Conservation (phyloP, 495 filamentous ascomycete species). For the Neurospora tetrasperma region DNA sequence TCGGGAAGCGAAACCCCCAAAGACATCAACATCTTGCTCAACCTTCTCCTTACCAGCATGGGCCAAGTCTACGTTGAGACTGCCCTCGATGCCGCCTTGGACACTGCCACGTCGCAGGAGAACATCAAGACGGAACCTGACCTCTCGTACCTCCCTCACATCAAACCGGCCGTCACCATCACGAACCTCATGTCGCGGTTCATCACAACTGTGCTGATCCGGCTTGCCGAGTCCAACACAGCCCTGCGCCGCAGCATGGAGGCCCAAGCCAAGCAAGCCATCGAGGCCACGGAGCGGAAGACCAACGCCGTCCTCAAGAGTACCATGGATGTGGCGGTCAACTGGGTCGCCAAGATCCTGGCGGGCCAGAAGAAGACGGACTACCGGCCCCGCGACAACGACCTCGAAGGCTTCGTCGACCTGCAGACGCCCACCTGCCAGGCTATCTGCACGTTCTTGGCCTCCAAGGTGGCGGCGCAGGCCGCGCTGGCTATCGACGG, state of each 20-base stretch:
- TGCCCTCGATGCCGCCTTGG: conserved; percentile 75
- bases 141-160: conserved; percentile 65
- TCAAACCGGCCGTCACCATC: conserved; percentile 76
- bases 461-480: conserved; percentile 45
- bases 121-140: conserved; percentile 75
- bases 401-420: conserved; percentile 62
- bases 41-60: conserved; percentile 78
- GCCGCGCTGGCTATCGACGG: conserved; percentile 61
- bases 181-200: conserved; percentile 88
- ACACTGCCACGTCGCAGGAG: conserved; percentile 66
- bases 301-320: conserved; percentile 77
- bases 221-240: conserved; percentile 76
- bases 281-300: conserved; percentile 77
- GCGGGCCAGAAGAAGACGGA: conserved; percentile 80
- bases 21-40: conserved; percentile 79
- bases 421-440: conserved; percentile 82
- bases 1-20: conserved; percentile 83
- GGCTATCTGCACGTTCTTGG: conserved; percentile 66
- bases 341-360: conserved; percentile 68
- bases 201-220: conserved; percentile 82
- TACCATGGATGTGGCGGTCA: conserved; percentile 71
- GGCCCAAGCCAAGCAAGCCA: conserved; percentile 60
- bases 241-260: conserved; percentile 87
- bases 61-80: conserved; percentile 93
- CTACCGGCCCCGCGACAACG: conserved; percentile 81